These are phyloP conservation scores for Tuber aestivum DNA, from an alignment of 495 filamentous ascomycete genomes.

Conservation along the genomic window DNA sequence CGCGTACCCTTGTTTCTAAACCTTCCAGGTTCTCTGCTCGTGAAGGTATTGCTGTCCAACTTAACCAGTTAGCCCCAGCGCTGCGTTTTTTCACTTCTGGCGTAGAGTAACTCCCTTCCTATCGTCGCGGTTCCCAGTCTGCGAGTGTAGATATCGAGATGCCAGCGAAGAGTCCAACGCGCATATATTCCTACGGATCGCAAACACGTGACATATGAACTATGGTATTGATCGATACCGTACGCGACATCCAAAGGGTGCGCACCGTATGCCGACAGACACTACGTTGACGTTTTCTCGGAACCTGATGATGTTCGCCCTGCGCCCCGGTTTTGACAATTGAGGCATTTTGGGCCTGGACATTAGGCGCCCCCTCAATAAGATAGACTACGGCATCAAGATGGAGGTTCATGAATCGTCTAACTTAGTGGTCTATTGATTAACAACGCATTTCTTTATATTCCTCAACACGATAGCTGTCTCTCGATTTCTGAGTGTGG, in stretches of 20 bases:
- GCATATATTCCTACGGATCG: not conserved
- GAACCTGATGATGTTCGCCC: too few relatives aligned
- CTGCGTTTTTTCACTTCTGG: not conserved
- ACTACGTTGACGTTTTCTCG: not conserved
- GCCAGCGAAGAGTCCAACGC: not conserved
- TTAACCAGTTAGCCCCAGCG: not conserved
- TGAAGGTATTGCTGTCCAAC: not conserved
- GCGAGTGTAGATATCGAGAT: not conserved
- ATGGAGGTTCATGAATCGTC: not conserved
- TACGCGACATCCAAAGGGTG: not conserved
- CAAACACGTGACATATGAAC: not conserved
- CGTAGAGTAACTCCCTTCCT: not conserved
- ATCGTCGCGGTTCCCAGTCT: not conserved
- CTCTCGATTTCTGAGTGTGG: not conserved
- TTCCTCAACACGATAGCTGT: not conserved
- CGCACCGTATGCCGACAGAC: not conserved
- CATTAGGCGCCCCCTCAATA: not conserved
- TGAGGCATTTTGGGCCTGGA: too few relatives aligned
- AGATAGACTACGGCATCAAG: not conserved
- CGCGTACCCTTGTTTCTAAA: not conserved
- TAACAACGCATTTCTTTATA: not conserved
- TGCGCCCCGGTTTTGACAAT: too few relatives aligned
- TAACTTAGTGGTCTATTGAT: not conserved
- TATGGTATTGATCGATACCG: not conserved
- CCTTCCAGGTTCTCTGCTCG: not conserved